Evolutionary conservation across 192 early-diverging fungal genomes (phyloP).

Genomic region (Coemansia asiatica): DNA sequence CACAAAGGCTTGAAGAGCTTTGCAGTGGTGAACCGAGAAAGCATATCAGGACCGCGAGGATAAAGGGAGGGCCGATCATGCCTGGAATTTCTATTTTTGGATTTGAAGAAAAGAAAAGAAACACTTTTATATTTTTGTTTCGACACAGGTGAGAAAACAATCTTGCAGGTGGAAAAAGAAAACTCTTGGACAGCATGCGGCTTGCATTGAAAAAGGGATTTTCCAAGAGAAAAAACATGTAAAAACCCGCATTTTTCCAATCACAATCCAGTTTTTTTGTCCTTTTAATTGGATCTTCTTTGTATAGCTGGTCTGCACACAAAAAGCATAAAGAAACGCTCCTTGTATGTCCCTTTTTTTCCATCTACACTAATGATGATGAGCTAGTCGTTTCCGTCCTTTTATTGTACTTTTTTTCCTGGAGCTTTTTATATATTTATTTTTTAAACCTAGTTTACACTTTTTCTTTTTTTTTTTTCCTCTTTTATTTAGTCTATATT

Average conservation of each 20-base stretch:
- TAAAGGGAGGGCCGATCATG: neutral
- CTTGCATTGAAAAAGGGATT: too few species aligned
- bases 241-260: too few species aligned
- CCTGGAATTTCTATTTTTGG: neutral
- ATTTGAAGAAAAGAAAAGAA: neutral
- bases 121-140: too few species aligned
- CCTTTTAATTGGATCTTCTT: neutral
- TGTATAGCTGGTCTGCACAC: neutral
- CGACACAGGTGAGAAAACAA: too few species aligned
- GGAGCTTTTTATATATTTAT: neutral
- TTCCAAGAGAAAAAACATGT: too few species aligned
- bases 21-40: too few species aligned
- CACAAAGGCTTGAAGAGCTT: neutral
- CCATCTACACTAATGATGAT: neutral
- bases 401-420: neutral
- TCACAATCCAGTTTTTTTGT: neutral
- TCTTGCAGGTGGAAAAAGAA: too few species aligned
- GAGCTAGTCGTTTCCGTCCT: too few species aligned
- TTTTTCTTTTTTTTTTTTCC: slow-evolving; percentile 8
- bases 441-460: neutral
- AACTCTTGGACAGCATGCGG: too few species aligned
- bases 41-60: neutral
- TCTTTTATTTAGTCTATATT: neutral
- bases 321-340: neutral
- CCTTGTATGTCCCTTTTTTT: neutral